Percentiles rank a stretch among this genome's conserved stretches.
These are phyloP conservation scores for Hebeloma cylindrosporum DNA, from an alignment of 768 basidiomycete genomes.

Conservation along the genomic window DNA sequence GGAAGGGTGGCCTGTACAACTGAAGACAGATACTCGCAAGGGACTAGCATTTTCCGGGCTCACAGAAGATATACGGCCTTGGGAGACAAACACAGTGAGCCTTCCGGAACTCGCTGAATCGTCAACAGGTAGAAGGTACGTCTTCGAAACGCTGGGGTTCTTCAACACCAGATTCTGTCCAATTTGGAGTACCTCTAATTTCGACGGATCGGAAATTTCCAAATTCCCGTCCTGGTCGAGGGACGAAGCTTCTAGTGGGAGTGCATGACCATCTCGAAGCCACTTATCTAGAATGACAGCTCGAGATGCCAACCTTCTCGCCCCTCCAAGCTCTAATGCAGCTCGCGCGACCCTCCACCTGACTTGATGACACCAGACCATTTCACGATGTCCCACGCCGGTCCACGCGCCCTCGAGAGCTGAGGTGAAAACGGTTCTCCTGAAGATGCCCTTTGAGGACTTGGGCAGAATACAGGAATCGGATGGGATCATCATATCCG, in stretches of 20 bases:
- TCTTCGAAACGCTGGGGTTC: slow-evolving; percentile 41
- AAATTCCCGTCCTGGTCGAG: slow-evolving; percentile 15
- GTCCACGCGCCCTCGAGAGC: slow-evolving; percentile 92
- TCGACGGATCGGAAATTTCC: slow-evolving; percentile 21
- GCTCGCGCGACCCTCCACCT: slow-evolving; percentile 85
- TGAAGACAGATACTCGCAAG: slow-evolving; percentile 46
- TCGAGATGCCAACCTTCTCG: slow-evolving; percentile 26
- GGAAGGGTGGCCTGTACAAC: slow-evolving; percentile 37
- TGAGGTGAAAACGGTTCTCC: slow-evolving; percentile 78
- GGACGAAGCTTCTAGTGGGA: slow-evolving; percentile 37
- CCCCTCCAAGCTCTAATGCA: slow-evolving; percentile 63
- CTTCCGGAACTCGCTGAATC: slow-evolving; percentile 21
- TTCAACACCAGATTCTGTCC: slow-evolving; percentile 41
- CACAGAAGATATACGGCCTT: slow-evolving; percentile 52
- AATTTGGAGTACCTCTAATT: slow-evolving; percentile 37
- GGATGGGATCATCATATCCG: slow-evolving; percentile 89
- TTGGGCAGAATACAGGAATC: slow-evolving; percentile 75
- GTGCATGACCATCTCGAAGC: slow-evolving; percentile 61
- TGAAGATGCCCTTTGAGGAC: slow-evolving; percentile 32
- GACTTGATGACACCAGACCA: slow-evolving; percentile 99
- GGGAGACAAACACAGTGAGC: slow-evolving; percentile 60
- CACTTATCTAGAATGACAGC: slow-evolving; percentile 55
- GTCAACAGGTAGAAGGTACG: slow-evolving; percentile 52
- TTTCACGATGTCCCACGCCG: slow-evolving; percentile 91
- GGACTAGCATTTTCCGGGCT: slow-evolving; percentile 48